Evolutionary conservation across 495 filamentous ascomycete species (phyloP), one percentile per base, ranked within the genome.

Genomic region (Neurospora hispaniola): DNA sequence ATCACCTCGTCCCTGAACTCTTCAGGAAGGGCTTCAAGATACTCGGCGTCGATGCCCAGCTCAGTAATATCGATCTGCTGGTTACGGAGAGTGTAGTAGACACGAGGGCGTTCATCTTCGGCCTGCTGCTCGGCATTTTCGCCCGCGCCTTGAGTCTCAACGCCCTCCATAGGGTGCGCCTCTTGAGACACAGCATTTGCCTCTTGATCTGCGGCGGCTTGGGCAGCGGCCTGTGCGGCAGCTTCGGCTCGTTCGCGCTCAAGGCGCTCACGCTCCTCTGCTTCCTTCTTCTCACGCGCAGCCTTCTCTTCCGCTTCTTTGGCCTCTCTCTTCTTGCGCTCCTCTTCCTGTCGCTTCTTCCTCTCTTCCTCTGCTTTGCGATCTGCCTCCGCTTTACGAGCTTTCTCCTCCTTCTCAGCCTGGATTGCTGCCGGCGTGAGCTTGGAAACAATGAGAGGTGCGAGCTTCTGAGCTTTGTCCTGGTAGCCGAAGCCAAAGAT

Each of bases 1-100:
- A 99, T 91, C 39, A 98, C 96, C 78, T 99, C 96, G 80, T 98
- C 95, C 39, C 96, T 88, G 69, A 98, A 88, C 48, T 98, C 96
- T 73, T 99, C 96, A 1, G 96, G 96, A 20, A 99, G 85, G 44
- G 94, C 96, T 71, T 96, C 93, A 4, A 99, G 88, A 80, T 97
- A 99, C 48, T 94, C 94, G 16, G 92, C 88, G 77, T 99, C 96
- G 73, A 99, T 98, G 73, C 94, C 94, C 75, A 99, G 87, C 38
- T 89, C 91, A 5, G 96, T 98, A 71, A 99, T 95, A 78, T 99
- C 95, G 68, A 97, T 84, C 71, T 93, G 88, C 68, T 90, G 90
- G 39, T 94, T 94, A 75, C 94, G 89, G 71, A 99, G 93, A 1
- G 88, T 94, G 8, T 92, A 94, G 69, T 87, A 87, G 69, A 95